Conservation (phyloP, 768 basidiomycete species). For the Fibroporia radiculosa region DNA sequence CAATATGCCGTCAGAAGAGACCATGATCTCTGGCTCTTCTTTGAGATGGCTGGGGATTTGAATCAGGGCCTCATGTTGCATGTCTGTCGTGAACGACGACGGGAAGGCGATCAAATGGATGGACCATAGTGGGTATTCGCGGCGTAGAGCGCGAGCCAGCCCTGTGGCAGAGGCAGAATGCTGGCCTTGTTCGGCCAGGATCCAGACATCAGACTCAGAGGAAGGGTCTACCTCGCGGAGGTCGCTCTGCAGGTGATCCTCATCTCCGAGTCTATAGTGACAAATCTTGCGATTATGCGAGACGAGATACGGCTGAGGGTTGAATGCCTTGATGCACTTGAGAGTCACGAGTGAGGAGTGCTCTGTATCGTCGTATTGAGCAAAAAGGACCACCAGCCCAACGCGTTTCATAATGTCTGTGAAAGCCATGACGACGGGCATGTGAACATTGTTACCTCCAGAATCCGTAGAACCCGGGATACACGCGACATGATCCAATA, state of each 20-base stretch:
- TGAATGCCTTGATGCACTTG: too few relatives aligned
- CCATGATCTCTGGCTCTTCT: neutral
- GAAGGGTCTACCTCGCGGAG: conserved; percentile 9
- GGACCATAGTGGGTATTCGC: conserved; percentile 25
- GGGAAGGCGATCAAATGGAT: conserved; percentile 24
- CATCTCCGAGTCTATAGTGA: conserved; percentile 12
- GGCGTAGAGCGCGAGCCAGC: conserved; percentile 22
- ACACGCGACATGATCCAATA: too few relatives aligned
- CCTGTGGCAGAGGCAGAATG: conserved; percentile 23
- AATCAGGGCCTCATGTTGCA: neutral
- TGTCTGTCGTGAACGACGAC: conserved; percentile 10
- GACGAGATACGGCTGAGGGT: neutral
- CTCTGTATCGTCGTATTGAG: too few relatives aligned
- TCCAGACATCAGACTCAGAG: conserved; percentile 18
- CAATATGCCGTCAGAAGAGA: neutral
- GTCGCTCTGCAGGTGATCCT: conserved; percentile 13
- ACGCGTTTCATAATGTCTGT: too few relatives aligned
- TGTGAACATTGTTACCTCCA: too few relatives aligned
- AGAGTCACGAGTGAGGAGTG: too few relatives aligned
- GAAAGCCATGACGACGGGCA: too few relatives aligned
- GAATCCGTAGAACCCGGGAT: too few relatives aligned
- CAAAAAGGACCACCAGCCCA: too few relatives aligned
- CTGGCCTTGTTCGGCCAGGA: conserved; percentile 20
- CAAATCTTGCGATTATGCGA: neutral
- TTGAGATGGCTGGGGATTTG: neutral